Evolutionary conservation across 2,329 filamentous ascomycete genomes (phyloP), one percentile per base, ranked within the genome.

Genomic region (Botrytis pseudocinerea): DNA sequence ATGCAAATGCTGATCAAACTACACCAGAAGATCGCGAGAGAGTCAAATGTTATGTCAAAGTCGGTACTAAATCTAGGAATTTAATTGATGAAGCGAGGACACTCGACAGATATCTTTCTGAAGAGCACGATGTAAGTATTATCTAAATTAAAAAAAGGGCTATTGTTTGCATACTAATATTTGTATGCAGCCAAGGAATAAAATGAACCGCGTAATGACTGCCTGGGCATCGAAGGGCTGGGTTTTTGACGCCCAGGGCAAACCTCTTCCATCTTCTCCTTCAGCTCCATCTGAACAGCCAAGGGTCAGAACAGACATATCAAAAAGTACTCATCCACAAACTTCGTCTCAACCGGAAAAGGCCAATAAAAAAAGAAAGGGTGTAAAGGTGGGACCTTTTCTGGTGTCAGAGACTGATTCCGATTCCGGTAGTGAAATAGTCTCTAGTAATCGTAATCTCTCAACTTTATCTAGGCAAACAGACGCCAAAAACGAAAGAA

Each of bases 141-240:
- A 14, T n/a, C 12, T 16, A 1, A 16, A 0, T n/a, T 6, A 2
- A 0, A n/a, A 12, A 54, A n/a, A 54, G 48, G 12, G 16, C 5
- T 25, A 54, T 25, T 2, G 14, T n/a, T n/a, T n/a, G 10, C 2
- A n/a, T 54, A 54, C 48, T 54, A 16, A 54, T n/a, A 1, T 54
- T 25, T 54, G 12, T 16, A n/a, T n/a, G 14, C 4, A 54, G 48
- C 25, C 48, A n/a, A n/a, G n/a, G 46, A n/a, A 14, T 16, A 54
- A 54, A 54, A 14, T 54, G 25, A 54, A 54, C 7, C 48, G 2
- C 2, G 12, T 54, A 16, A 54, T n/a, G 48, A 3, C 14, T 54
- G 25, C 6, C 25, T 54, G 48, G 48, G 48, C 48, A 0, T 14
- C 2, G 5, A n/a, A 54, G 2, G 48, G 25, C 25, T n/a, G 48